These are phyloP conservation scores for Clarireedia paspali DNA, from an alignment of 2,329 filamentous ascomycete species.

Conservation along the genomic window DNA sequence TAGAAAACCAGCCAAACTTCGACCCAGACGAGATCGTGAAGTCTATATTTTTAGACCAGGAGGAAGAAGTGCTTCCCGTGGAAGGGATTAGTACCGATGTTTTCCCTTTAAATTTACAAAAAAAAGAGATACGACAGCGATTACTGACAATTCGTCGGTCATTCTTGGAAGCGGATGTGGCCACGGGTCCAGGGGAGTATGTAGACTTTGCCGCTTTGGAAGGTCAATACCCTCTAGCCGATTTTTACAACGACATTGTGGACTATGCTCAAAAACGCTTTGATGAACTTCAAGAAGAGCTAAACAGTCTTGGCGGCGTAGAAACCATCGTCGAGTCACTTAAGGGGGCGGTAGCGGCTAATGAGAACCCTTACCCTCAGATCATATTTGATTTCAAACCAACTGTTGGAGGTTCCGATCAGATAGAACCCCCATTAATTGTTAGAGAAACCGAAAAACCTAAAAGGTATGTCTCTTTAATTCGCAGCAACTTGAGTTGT, in stretches of 20 bases:
- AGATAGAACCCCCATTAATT: not conserved
- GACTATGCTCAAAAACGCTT: slow-evolving; percentile 39
- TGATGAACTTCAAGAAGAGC: slow-evolving; percentile 36
- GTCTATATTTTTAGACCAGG: not conserved
- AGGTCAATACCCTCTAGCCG: slow-evolving; percentile 40
- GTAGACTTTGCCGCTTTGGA: slow-evolving; percentile 38
- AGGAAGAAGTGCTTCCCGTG: slow-evolving; percentile 9
- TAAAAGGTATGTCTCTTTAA: not conserved
- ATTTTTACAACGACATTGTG: slow-evolving; percentile 37
- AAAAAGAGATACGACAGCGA: slow-evolving; percentile 30
- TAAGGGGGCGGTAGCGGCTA: slow-evolving; percentile 25
- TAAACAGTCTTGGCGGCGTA: slow-evolving; percentile 37
- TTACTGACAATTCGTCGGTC: slow-evolving; percentile 31
- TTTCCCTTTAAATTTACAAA: slow-evolving; percentile 24
- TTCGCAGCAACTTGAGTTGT: not conserved
- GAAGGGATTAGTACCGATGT: slow-evolving; percentile 19
- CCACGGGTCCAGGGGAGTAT: slow-evolving; percentile 18
- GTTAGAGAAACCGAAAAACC: not conserved
- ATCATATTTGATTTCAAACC: not conserved
- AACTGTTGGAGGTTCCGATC: not conserved
- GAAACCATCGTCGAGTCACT: slow-evolving; percentile 29
- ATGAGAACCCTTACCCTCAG: slow-evolving; percentile 11
- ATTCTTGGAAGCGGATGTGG: slow-evolving; percentile 30
- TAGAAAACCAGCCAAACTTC: slow-evolving; percentile 27
- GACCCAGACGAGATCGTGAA: slow-evolving; percentile 31